Evolutionary conservation across 2,329 filamentous ascomycete genomes (phyloP), one percentile per base, ranked within the genome.

Genomic region (Lanzia echinophila): DNA sequence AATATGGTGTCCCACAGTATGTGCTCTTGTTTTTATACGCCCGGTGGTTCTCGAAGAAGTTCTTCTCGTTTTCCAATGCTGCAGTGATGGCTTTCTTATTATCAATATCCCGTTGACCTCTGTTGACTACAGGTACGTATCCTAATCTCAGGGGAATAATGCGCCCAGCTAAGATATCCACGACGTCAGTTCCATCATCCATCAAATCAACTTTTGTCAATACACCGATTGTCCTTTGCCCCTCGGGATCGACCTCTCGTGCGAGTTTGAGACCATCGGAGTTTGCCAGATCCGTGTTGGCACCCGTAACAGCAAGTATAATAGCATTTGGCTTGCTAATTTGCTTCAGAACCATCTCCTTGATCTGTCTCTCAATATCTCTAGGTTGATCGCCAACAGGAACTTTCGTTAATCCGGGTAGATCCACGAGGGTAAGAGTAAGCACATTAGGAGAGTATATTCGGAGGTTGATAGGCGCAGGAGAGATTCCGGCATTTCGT

Each of bases 361-460:
- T 85, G 67, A 97, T 99, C 74, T 99, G 94, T 65, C 84, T 83
- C 78, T 97, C 92, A 65, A 97, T 97, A 75, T 97, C 92, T 70
- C 90, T 84, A 44, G 92, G 92, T 73, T 97, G 92, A 69, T 97
- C 92, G 63, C 92, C 92, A 36, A 97, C 91, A 8, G 92, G 92
- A 53, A 97, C 92, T 75, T 95, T 96, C 60, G 94, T 99, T 68
- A 99, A 75, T 71, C 94, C 94, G 45, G 94, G 94, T 73, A 99
- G 75, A 79, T 99, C 94, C 67, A 99, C 94, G 55, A 99, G 79
- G 6, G 94, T 99, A 63, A 99, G 79, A 54, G 95, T 99, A 57
- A 99, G 83, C 70, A 99, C 95, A 68, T 99, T 96, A 51, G 94
- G 94, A 50, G 92, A 97, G 81, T 95, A 97, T 74, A 99, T 96